phyloP scores from a whole-genome alignment of 306 rosid species.

The Betula pendula region DNA sequence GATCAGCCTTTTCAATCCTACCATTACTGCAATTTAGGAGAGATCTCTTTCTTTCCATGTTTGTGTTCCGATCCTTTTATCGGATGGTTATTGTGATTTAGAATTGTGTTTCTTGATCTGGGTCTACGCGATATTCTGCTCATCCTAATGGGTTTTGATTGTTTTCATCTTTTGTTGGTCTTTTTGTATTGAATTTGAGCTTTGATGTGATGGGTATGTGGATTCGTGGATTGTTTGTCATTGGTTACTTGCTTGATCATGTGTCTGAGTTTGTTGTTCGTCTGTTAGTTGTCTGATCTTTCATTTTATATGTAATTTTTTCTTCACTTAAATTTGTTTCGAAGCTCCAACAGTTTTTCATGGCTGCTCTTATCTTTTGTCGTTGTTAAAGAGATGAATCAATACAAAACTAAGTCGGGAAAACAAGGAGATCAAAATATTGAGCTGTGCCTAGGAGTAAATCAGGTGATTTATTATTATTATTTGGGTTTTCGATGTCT shows the following conservation, averaged over 20 bases:
- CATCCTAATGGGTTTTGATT: slow-evolving; percentile 38
- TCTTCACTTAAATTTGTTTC: slow-evolving; percentile 25
- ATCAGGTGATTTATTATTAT: slow-evolving; percentile 24
- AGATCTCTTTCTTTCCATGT: slow-evolving; percentile 42
- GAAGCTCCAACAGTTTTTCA: slow-evolving; percentile 23
- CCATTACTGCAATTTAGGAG: background rate
- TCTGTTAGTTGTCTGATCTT: slow-evolving; percentile 28
- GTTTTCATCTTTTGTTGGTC: slow-evolving; percentile 4
- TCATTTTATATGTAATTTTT: slow-evolving; percentile 15
- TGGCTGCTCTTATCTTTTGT: slow-evolving; percentile 19
- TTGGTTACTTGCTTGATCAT: slow-evolving; percentile 16
- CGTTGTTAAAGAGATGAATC: slow-evolving; percentile 18
- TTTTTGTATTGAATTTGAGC: slow-evolving; percentile 21
- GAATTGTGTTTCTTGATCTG: slow-evolving; percentile 29
- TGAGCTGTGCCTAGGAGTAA: slow-evolving; percentile 22
- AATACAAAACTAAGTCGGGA: slow-evolving; percentile 9
- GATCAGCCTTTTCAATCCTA: slow-evolving; percentile 28
- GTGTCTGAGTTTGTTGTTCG: slow-evolving; percentile 8
- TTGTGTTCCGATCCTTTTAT: slow-evolving; percentile 15
- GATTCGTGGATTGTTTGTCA: slow-evolving; percentile 13
- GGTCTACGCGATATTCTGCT: slow-evolving; percentile 19
- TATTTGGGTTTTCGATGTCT: background rate
- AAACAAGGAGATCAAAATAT: slow-evolving; percentile 38
- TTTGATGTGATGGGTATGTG: slow-evolving; percentile 41
- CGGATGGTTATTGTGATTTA: slow-evolving; percentile 17